phyloP scores from a whole-genome alignment of 768 basidiomycete species.

The Xerocomus spinulosus region DNA sequence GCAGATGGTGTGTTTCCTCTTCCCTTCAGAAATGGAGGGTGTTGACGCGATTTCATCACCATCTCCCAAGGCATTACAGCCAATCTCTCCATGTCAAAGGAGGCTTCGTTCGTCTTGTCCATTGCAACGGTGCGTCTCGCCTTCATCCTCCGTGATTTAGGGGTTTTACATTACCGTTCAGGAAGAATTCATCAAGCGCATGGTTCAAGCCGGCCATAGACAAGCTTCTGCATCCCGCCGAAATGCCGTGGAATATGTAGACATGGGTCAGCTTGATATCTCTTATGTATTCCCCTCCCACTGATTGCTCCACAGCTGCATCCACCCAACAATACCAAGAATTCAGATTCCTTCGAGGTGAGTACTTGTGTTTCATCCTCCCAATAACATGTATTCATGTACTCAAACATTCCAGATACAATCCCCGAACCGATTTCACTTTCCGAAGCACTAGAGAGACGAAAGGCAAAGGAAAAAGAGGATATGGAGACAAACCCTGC shows the following conservation, averaged over 20 bases:
- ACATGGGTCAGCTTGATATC: constrained; percentile 57
- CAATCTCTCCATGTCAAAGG: constrained; percentile 66
- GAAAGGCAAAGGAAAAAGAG: constrained; percentile 49
- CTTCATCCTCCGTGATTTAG: constrained; percentile 4
- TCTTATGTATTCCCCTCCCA: background rate
- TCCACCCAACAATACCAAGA: constrained; percentile 61
- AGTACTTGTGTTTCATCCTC: constrained; percentile 1
- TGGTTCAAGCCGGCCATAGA: constrained; percentile 64
- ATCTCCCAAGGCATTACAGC: constrained; percentile 49
- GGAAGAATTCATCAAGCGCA: constrained; percentile 84
- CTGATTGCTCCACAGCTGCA: constrained; percentile 39
- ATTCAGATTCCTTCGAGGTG: constrained; percentile 70
- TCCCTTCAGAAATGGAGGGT: constrained; percentile 5
- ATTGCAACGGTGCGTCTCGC: constrained; percentile 59
- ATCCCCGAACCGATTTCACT: constrained; percentile 61
- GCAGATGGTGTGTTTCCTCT: constrained; percentile 56
- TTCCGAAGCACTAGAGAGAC: constrained; percentile 53
- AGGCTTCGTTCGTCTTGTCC: constrained; percentile 69
- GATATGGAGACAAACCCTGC: constrained; percentile 59
- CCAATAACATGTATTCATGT: constrained; percentile 1
- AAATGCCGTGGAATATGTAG: constrained; percentile 58
- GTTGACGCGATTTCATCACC: constrained; percentile 14
- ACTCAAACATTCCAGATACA: constrained; percentile 43
- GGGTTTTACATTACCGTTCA: constrained; percentile 28
- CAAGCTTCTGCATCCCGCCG: constrained; percentile 59